Evolutionary conservation across 208 protist species (phyloP).

Genomic region (Blechomonas ayalai): DNA sequence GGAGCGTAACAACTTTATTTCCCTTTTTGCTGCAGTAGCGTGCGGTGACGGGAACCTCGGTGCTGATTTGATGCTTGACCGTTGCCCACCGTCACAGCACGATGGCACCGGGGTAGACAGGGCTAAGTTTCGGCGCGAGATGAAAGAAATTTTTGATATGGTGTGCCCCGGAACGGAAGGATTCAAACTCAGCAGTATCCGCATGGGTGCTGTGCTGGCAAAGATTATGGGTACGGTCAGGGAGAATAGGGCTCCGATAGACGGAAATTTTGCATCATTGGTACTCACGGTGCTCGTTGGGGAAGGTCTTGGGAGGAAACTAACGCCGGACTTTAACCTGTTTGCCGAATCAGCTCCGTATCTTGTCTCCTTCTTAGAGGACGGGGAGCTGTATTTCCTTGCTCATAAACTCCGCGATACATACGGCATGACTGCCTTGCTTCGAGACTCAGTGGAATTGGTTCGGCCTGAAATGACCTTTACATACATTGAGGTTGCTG

Average conservation of each 20-base stretch:
- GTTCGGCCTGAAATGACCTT: conserved; percentile 28
- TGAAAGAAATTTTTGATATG: conserved; percentile 75
- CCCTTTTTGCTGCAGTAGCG: conserved; percentile 86
- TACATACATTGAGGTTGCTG: conserved; percentile 44
- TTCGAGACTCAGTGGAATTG: conserved; percentile 54
- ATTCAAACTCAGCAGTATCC: conserved; percentile 75
- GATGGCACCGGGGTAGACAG: conserved; percentile 19
- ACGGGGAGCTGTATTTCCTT: conserved; percentile 60
- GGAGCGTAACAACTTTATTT: conserved; percentile 90
- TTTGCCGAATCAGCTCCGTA: conserved; percentile 82
- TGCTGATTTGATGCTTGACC: conserved; percentile 89
- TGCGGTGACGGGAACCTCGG: conserved; percentile 79
- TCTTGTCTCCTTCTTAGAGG: conserved; percentile 63
- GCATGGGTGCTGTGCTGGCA: conserved; percentile 68
- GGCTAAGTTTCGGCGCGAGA: conserved; percentile 52
- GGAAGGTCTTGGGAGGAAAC: conserved; percentile 85
- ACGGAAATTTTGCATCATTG: conserved; percentile 89
- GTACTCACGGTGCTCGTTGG: conserved; percentile 88
- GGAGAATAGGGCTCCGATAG: conserved; percentile 79
- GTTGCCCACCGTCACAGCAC: conserved; percentile 29
- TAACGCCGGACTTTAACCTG: conserved; percentile 88
- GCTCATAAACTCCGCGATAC: conserved; percentile 57
- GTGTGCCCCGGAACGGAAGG: conserved; percentile 62
- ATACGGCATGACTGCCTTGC: conserved; percentile 47
- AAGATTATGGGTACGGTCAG: conserved; percentile 75